phyloP scores from a whole-genome alignment of 768 basidiomycete species.

The Sporobolomyces roseus region DNA sequence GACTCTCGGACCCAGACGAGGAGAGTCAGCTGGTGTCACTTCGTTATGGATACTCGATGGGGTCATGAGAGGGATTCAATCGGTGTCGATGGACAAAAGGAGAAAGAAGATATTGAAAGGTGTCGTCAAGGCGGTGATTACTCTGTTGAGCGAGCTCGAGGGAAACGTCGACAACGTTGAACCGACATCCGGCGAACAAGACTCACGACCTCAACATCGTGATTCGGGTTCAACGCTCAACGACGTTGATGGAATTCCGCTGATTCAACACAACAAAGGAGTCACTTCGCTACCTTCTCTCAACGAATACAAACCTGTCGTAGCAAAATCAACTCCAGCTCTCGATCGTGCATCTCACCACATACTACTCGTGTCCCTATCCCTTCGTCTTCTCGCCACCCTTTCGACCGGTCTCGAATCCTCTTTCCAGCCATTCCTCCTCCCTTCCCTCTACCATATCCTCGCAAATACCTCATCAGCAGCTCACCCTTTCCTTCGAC shows the following conservation, averaged over 20 bases:
- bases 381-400: slow-evolving; percentile 70
- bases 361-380: slow-evolving; percentile 64
- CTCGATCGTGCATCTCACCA: slow-evolving; percentile 53
- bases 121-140: slow-evolving; percentile 23
- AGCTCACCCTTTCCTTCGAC: slow-evolving; percentile 59
- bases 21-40: slow-evolving; percentile 56
- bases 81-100: not conserved
- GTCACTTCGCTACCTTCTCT: slow-evolving; percentile 1
- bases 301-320: slow-evolving; percentile 22
- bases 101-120: slow-evolving; percentile 19
- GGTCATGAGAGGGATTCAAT: slow-evolving; percentile 67
- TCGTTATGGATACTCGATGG: slow-evolving; percentile 81
- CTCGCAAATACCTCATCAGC: slow-evolving; percentile 80
- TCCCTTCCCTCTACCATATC: slow-evolving; percentile 77
- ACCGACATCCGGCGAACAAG: too few relatives aligned
- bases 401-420: slow-evolving; percentile 67
- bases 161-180: too few relatives aligned
- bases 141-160: slow-evolving; percentile 62
- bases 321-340: not conserved
- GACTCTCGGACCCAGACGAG: slow-evolving; percentile 56
- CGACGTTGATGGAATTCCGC: slow-evolving; percentile 11
- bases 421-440: slow-evolving; percentile 67
- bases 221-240: too few relatives aligned
- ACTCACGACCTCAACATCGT: too few relatives aligned
- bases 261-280: slow-evolving; percentile 33